phyloP scores from a whole-genome alignment of 306 rosid genomes.

The Lablab purpureus region DNA sequence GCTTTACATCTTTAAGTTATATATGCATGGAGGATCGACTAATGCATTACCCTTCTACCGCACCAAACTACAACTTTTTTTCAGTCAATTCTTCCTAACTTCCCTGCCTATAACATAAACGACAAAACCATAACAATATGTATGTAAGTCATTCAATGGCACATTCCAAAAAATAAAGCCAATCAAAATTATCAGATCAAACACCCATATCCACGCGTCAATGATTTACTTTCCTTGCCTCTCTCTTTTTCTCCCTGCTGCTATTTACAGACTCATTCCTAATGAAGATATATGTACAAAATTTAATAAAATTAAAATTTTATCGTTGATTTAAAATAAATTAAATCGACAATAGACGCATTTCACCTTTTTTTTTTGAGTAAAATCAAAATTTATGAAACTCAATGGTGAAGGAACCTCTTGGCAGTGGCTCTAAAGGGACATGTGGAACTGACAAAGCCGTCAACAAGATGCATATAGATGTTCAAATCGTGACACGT shows the following conservation, averaged over 20 bases:
- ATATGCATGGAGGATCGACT: background rate
- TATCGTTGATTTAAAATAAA: background rate
- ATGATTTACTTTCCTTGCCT: background rate
- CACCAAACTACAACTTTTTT: constrained; percentile 23
- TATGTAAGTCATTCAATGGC: constrained; percentile 1
- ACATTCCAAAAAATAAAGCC: constrained; percentile 30
- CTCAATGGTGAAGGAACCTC: constrained; percentile 42
- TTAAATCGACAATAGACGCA: background rate
- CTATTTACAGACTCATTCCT: background rate
- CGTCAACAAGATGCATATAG: constrained; percentile 71
- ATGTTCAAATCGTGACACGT: constrained; percentile 82
- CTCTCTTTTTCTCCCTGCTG: background rate
- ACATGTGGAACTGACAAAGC: constrained; percentile 67
- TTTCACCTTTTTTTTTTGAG: background rate
- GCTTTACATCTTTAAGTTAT: background rate
- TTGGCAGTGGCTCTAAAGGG: constrained; percentile 65
- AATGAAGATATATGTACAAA: background rate
- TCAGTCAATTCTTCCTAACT: constrained; percentile 22
- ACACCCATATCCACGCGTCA: too few relatives aligned
- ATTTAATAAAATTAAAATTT: background rate
- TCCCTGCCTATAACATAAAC: background rate
- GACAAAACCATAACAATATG: constrained; percentile 2
- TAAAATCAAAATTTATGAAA: background rate
- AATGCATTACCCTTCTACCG: background rate
- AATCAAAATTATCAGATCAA: constrained; percentile 28